Conservation (phyloP, 2,329 filamentous ascomycete genomes). For the Colletotrichum shisoi region DNA sequence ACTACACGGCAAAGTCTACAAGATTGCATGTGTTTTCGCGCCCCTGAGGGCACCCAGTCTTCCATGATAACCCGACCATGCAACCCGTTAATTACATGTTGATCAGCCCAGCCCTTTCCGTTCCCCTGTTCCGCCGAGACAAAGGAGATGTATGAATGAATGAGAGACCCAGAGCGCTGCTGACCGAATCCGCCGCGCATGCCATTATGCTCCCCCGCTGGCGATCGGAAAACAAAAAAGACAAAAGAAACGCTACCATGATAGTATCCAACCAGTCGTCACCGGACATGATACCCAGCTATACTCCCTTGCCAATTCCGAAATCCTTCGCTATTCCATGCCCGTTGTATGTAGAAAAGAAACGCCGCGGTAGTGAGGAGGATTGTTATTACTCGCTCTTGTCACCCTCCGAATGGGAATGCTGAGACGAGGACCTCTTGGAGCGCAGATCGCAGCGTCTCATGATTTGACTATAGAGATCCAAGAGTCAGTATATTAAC, state of each 20-base stretch:
- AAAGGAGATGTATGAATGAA: slow-evolving; percentile 26
- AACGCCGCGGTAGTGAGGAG: no score
- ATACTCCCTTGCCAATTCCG: not conserved
- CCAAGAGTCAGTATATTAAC: slow-evolving; percentile 17
- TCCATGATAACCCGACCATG: slow-evolving; percentile 25
- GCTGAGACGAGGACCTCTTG: slow-evolving; percentile 33
- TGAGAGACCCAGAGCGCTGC: slow-evolving; percentile 15
- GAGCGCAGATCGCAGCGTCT: slow-evolving; percentile 36
- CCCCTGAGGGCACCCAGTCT: slow-evolving; percentile 31
- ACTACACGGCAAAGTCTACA: slow-evolving; percentile 35
- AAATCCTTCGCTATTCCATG: slow-evolving; percentile 2
- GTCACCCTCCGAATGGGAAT: slow-evolving; percentile 30
- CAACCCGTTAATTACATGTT: slow-evolving; percentile 36
- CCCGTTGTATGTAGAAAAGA: not conserved
- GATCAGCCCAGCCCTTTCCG: slow-evolving; percentile 14
- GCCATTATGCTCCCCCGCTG: slow-evolving; percentile 1
- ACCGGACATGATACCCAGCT: not conserved
- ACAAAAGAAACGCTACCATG: slow-evolving; percentile 18
- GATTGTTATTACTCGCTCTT: slow-evolving; percentile 30
- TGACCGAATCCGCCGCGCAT: slow-evolving; percentile 1
- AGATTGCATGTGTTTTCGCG: slow-evolving; percentile 33
- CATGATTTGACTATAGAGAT: slow-evolving; percentile 36
- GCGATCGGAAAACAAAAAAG: not conserved
- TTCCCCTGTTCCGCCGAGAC: slow-evolving; percentile 9
- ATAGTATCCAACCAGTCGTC: not conserved